Base-by-base conservation (phyloP, 805 yeast species). In the Lipomyces yamanashiensis region DNA sequence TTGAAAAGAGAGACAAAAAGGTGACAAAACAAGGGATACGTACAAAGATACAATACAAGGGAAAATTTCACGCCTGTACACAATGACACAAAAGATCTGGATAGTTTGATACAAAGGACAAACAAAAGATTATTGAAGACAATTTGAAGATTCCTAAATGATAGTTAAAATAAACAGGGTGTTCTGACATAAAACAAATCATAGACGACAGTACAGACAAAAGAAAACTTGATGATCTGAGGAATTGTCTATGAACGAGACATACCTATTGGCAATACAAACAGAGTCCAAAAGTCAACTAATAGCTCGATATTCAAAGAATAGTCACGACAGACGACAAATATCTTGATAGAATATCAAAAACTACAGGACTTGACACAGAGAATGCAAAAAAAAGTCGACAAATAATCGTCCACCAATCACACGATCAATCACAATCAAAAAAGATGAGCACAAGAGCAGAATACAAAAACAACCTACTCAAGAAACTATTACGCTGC, bases 1-100 rank as follows among this genome's bases (percentile, higher is more conserved):
- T 12, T 19, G 12, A 12, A 6, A 50, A 50, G 43, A 23, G n/a
- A 17, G 41, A 34, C 23, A 50, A 15, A 34, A 36, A 13, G 19
- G 54, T 8, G 10, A 19, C 15, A 37, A 15, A 23, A 23, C 12
- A 5, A 53, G 57, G 57, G 57, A 53, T 53, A 53, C 57, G 57
- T 53, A 53, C 57, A 53, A 48, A 21, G 39, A 21, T 19, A 39
- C 40, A 37, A 52, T 17, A 19, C 15, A 17, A 13, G 12, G 19
- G 23, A 8, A n/a, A 33, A 8, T 34, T n/a, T 15, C 15, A 47
- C 36, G 2, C 50, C 10, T 28, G n/a, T 10, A 15, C 41, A 21
- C 54, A 48, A 48, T 17, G 23, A 34, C 40, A 52, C 44, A 37
- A 13, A 52, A 8, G 23, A 15, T 36, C 17, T 1, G 13, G 19